Base-by-base conservation (phyloP, 2,329 filamentous ascomycete species). In the Plenodomus lindquistii region DNA sequence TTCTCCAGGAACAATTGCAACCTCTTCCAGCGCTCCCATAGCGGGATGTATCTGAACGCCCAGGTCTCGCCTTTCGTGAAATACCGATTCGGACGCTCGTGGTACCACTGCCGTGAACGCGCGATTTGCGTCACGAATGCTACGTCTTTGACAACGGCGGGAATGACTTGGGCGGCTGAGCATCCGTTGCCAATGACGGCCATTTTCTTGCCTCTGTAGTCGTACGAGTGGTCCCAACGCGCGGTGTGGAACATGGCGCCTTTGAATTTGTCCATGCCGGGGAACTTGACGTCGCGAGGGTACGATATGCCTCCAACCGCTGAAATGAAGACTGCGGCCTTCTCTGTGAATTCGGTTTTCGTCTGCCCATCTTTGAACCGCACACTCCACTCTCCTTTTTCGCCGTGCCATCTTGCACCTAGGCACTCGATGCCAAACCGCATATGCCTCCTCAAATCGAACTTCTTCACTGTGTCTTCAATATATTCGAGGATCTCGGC, bases 221-320 rank as follows among this genome's bases (percentile, higher is more conserved):
- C 73, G 19, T 79, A 60, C 20, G 73, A 63, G 17, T 73, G 62
- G 36, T 76, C 69, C 80, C 79, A 81, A 27, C 77, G 68, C 9
- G 79, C 78, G 1, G 79, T 79, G 54, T 82, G 80, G 42, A 81
- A 77, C 37, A 80, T 71, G 7, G 75, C 60, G 13, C 79, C 80
- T 48, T 76, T 59, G 52, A 81, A 82, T 1, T 59, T 64, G 3
- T 80, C 76, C 36, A 72, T 69, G 0, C 79, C 79, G 6, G 72
- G 74, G 19, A 81, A n/a, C n/a, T n/a, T n/a, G n/a, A n/a, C n/a
- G n/a, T n/a, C n/a, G n/a, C n/a, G n/a, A n/a, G n/a, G n/a, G n/a
- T n/a, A n/a, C n/a, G n/a, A n/a, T n/a, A n/a, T n/a, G n/a, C n/a
- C n/a, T n/a, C n/a, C n/a, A n/a, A n/a, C n/a, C n/a, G n/a, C n/a